phyloP scores from a whole-genome alignment of 495 filamentous ascomycete genomes.

The Ascobolus immersus region DNA sequence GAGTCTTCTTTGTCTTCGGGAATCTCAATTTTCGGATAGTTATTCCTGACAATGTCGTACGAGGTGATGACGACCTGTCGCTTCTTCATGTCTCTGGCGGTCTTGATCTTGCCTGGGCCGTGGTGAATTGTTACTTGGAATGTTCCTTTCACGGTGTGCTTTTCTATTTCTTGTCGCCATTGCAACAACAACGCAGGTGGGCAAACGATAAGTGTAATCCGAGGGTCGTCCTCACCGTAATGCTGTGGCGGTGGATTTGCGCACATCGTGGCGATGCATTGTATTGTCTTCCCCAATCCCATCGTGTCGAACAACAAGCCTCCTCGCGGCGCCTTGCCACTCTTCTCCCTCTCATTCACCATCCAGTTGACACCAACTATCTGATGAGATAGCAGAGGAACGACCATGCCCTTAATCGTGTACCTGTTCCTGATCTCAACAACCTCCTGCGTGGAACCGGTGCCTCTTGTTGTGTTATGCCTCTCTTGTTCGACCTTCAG shows the following conservation, averaged over 20 bases:
- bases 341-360: slow-evolving; percentile 6
- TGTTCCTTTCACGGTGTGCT: slow-evolving; percentile 25
- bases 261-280: slow-evolving; percentile 39
- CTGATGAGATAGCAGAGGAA: slow-evolving; percentile 13
- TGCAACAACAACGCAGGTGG: slow-evolving; percentile 42
- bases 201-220: slow-evolving; percentile 33
- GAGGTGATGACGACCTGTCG: slow-evolving; percentile 64
- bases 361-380: slow-evolving; percentile 16
- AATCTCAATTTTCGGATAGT: slow-evolving; percentile 8
- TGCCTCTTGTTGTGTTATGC: too few species aligned
- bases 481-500: too few species aligned
- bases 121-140: slow-evolving; percentile 46
- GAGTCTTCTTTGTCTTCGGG: too few species aligned
- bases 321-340: slow-evolving; percentile 18
- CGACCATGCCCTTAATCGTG: slow-evolving; percentile 15
- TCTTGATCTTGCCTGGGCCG: slow-evolving; percentile 32
- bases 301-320: slow-evolving; percentile 51
- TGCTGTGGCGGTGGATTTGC: slow-evolving; percentile 20
- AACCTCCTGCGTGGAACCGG: too few species aligned
- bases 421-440: too few species aligned
- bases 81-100: slow-evolving; percentile 25
- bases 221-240: not conserved
- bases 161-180: slow-evolving; percentile 35
- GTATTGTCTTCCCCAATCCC: slow-evolving; percentile 53
- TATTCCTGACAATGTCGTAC: slow-evolving; percentile 23